Evolutionary conservation across 495 filamentous ascomycete species (phyloP).

Genomic region (Friedmanniomyces simplex): DNA sequence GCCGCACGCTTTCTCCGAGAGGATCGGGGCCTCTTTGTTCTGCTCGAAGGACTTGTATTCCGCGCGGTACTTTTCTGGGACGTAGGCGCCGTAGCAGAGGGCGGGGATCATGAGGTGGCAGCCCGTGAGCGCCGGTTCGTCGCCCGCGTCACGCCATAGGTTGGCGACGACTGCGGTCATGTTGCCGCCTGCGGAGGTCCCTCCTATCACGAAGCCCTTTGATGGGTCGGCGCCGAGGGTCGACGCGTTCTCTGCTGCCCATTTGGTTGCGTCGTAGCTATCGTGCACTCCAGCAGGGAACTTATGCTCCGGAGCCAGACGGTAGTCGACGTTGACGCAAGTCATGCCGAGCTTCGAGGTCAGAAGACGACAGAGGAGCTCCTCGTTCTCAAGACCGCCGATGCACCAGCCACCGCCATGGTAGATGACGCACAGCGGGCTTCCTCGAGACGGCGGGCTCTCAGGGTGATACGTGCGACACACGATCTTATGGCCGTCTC

Average conservation of each 20-base stretch:
- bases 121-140: conserved; percentile 38
- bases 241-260: conserved; percentile 35
- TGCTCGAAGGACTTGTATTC: conserved; percentile 34
- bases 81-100: conserved; percentile 4
- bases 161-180: conserved; percentile 35
- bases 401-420: conserved; percentile 21
- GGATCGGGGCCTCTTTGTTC: conserved; percentile 28
- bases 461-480: conserved; percentile 16
- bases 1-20: conserved; percentile 11
- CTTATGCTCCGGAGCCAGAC: conserved; percentile 37
- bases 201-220: conserved; percentile 42
- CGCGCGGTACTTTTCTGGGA: conserved; percentile 27
- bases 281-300: conserved; percentile 41
- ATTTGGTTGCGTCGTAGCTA: conserved; percentile 40
- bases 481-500: conserved; percentile 22
- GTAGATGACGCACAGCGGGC: conserved; percentile 20
- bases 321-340: conserved; percentile 39
- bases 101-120: conserved; percentile 36
- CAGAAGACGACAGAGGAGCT: conserved; percentile 14
- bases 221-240: conserved; percentile 31
- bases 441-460: conserved; percentile 11
- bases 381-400: conserved; percentile 23
- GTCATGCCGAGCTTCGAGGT: conserved; percentile 25
- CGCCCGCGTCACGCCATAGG: conserved; percentile 34
- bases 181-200: conserved; percentile 41